A percentile compares a stretch with the other conserved stretches of the same genome.
phyloP scores from a whole-genome alignment of 2,329 filamentous ascomycete genomes.

The Cladosporium halotolerans region DNA sequence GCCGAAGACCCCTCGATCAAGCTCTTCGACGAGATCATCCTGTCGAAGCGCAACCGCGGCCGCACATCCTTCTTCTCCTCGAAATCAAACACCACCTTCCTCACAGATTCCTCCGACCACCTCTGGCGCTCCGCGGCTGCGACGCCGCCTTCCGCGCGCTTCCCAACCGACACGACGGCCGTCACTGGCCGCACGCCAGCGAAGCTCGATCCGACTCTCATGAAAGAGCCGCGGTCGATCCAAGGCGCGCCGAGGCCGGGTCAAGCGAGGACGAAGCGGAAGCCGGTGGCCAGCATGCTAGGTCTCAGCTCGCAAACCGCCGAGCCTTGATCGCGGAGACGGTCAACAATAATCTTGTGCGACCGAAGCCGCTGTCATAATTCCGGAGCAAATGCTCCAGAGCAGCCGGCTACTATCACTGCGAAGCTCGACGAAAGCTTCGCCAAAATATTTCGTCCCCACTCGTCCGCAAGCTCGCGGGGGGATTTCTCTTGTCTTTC shows the following conservation, averaged over 20 bases:
- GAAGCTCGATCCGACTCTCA: slow-evolving; percentile 75
- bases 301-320: slow-evolving; percentile 20
- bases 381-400: not conserved
- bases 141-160: slow-evolving; percentile 48
- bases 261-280: slow-evolving; percentile 42
- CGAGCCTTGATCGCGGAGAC: slow-evolving; percentile 14
- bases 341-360: not conserved
- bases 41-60: slow-evolving; percentile 68
- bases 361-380: not conserved
- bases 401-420: not conserved
- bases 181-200: slow-evolving; percentile 61
- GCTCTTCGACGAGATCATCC: slow-evolving; percentile 77
- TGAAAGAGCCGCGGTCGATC: slow-evolving; percentile 87
- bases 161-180: slow-evolving; percentile 54
- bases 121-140: slow-evolving; percentile 66
- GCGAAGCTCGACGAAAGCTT: not conserved
- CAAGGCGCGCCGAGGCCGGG: slow-evolving; percentile 71
- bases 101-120: slow-evolving; percentile 69
- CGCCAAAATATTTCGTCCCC: not conserved
- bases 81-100: slow-evolving; percentile 55
- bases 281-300: slow-evolving; percentile 42
- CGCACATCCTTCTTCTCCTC: slow-evolving; percentile 61
- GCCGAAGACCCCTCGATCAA: slow-evolving; percentile 60
- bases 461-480: too few relatives aligned
- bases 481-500: not conserved